Conservation (phyloP, 768 basidiomycete genomes). For the Baorangia bicolor region DNA sequence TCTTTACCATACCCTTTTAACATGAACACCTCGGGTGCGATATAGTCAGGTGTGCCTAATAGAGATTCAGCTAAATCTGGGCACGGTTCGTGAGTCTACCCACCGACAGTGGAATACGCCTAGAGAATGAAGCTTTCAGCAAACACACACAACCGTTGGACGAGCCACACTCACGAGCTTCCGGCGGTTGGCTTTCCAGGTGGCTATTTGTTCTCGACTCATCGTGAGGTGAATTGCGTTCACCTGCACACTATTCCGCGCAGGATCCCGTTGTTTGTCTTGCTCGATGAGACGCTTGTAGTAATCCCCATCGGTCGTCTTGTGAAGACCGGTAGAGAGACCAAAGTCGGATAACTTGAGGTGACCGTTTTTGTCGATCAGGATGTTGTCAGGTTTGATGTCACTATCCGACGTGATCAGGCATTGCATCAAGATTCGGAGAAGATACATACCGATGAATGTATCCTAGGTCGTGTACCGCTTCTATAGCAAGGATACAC, state of each 20-base stretch:
- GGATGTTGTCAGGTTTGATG: slow-evolving; percentile 98
- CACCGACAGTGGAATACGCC: slow-evolving; percentile 90
- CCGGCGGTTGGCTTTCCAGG: slow-evolving; percentile 98
- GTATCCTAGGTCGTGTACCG: slow-evolving; percentile 97
- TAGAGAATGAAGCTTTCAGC: slow-evolving; percentile 30
- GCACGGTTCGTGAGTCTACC: slow-evolving; percentile 4
- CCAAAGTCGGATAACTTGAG: slow-evolving; percentile 98
- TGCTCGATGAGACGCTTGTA: slow-evolving; percentile 90
- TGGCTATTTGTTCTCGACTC: slow-evolving; percentile 95
- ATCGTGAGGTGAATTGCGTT: slow-evolving; percentile 97
- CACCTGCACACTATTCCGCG: slow-evolving; percentile 95
- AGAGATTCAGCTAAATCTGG: background rate
- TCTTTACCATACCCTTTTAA: slow-evolving; percentile 98
- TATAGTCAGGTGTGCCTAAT: slow-evolving; percentile 52
- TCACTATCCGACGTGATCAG: slow-evolving; percentile 53
- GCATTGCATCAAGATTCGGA: background rate
- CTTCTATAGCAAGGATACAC: slow-evolving; percentile 96
- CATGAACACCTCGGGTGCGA: slow-evolving; percentile 96
- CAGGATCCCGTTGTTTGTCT: slow-evolving; percentile 59
- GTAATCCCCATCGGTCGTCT: slow-evolving; percentile 89
- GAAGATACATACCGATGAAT: slow-evolving; percentile 79
- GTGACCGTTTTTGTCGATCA: slow-evolving; percentile 96
- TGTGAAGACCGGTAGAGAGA: slow-evolving; percentile 96
- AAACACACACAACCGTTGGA: background rate
- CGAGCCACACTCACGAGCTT: slow-evolving; percentile 63